These are phyloP conservation scores for Prillingera fragicola DNA, from an alignment of 1,284 basidiomycete genomes.

Conservation along the genomic window DNA sequence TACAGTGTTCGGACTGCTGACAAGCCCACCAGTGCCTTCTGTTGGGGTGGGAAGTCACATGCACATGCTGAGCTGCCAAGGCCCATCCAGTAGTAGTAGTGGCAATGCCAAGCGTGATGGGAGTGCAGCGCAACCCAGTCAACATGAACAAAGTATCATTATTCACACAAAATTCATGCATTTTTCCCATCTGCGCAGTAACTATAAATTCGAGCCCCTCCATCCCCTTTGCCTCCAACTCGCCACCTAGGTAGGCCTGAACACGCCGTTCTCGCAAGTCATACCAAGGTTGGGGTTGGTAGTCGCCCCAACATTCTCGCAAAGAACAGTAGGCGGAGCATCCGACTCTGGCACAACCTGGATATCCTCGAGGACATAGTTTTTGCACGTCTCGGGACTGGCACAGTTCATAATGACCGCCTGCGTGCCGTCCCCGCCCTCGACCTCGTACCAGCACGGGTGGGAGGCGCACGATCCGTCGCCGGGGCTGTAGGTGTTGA, in stretches of 20 bases:
- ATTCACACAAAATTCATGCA: too few relatives aligned
- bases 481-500: conserved; percentile 46
- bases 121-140: too few relatives aligned
- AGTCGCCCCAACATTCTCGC: conserved; percentile 12
- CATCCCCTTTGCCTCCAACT: too few relatives aligned
- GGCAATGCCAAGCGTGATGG: too few relatives aligned
- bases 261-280: conserved; percentile 14
- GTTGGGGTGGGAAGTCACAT: too few relatives aligned
- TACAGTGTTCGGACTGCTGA: too few relatives aligned
- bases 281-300: conserved; percentile 20
- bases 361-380: conserved; percentile 24
- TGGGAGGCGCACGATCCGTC: conserved; percentile 41
- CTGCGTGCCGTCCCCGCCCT: conserved; percentile 32
- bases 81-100: too few relatives aligned
- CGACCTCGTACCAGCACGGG: conserved; percentile 44
- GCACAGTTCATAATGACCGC: conserved; percentile 37
- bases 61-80: too few relatives aligned
- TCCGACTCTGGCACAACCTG: conserved; percentile 23
- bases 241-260: neutral
- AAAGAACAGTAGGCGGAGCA: conserved; percentile 9
- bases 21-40: too few relatives aligned
- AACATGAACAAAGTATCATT: too few relatives aligned
- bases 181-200: too few relatives aligned
- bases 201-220: too few relatives aligned
- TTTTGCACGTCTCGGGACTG: conserved; percentile 20